These are phyloP conservation scores for Meredithiella fracta DNA, from an alignment of 2,329 filamentous ascomycete species.

Conservation along the genomic window DNA sequence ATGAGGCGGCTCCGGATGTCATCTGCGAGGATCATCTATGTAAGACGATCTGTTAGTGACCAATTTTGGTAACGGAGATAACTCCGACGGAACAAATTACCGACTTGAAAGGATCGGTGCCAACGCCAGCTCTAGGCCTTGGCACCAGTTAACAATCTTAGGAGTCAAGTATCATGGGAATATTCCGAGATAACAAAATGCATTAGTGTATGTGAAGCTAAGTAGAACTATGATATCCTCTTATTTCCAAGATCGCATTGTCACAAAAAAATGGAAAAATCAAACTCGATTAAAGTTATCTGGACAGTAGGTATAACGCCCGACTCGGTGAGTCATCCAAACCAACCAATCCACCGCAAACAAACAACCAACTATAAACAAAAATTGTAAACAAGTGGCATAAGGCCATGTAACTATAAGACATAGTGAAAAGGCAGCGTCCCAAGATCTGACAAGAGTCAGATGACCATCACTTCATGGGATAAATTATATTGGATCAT, in stretches of 20 bases:
- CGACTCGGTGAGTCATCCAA: neutral
- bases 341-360: conserved; percentile 1
- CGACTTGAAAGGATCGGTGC: no score
- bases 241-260: no score
- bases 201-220: no score
- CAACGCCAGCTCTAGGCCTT: no score
- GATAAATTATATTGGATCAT: neutral
- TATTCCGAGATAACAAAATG: no score
- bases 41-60: neutral
- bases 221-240: no score
- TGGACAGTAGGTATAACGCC: neutral
- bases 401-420: neutral
- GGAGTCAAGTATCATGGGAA: no score
- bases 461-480: conserved; percentile 3
- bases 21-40: neutral
- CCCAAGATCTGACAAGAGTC: neutral
- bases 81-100: neutral
- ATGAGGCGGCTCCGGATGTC: neutral
- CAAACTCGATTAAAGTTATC: neutral
- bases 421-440: conserved; percentile 1
- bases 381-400: conserved; percentile 1
- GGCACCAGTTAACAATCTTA: no score
- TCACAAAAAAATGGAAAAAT: no score
- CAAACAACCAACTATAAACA: conserved; percentile 5
- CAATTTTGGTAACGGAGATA: neutral